Evolutionary conservation across 2,329 filamentous ascomycete species (phyloP).

Genomic region (Cyphellophora europaea): DNA sequence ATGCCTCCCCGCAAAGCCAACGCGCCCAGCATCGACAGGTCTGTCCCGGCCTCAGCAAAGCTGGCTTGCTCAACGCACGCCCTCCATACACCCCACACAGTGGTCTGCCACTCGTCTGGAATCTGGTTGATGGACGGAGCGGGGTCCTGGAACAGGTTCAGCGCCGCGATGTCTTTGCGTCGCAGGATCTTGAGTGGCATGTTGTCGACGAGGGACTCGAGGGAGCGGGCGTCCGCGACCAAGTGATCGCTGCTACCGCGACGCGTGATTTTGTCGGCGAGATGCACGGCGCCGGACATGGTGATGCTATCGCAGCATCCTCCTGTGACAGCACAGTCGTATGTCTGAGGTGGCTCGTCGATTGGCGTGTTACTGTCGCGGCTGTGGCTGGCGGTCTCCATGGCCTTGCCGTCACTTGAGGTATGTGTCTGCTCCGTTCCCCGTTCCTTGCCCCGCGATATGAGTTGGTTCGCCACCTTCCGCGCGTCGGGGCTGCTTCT

Average conservation of each 20-base stretch:
- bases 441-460: too few species aligned
- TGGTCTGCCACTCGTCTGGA: constrained; percentile 5
- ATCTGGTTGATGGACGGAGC: neutral
- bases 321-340: constrained; percentile 1
- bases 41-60: neutral
- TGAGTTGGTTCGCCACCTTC: too few species aligned
- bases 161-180: neutral
- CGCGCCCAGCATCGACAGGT: constrained; percentile 1
- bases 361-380: too few species aligned
- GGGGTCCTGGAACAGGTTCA: constrained; percentile 3
- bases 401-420: too few species aligned
- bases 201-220: neutral
- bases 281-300: constrained; percentile 6
- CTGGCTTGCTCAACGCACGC: constrained; percentile 3
- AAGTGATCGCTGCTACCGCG: neutral
- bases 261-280: constrained; percentile 1
- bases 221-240: neutral
- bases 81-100: constrained; percentile 4
- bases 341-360: neutral
- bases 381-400: too few species aligned
- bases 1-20: constrained; percentile 3
- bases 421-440: too few species aligned
- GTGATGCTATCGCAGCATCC: constrained; percentile 3
- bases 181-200: constrained; percentile 9
- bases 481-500: too few species aligned